Percentiles rank a stretch among this genome's conserved stretches.
phyloP scores from a whole-genome alignment of 176 grass and related monocot genomes.

The Musa troglodytarum region DNA sequence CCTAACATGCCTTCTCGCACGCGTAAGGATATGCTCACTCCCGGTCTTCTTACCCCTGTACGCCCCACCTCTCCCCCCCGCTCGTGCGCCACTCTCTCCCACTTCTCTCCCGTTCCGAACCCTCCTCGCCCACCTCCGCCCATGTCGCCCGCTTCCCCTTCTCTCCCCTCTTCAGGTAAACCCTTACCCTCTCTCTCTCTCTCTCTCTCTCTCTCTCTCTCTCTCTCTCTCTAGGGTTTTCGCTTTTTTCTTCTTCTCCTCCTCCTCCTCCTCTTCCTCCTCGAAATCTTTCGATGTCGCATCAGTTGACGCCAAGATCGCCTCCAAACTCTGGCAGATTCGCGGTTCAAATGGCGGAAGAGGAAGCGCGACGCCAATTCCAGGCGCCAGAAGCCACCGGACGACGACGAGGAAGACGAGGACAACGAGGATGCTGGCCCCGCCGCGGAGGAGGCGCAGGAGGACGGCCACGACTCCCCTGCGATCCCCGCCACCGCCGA shows the following conservation, averaged over 20 bases:
- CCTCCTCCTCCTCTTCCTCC: not conserved
- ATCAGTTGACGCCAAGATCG: constrained; percentile 20
- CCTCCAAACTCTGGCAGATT: constrained; percentile 43
- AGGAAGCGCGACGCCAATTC: constrained; percentile 65
- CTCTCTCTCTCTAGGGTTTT: not conserved
- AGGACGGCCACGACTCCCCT: constrained; percentile 19
- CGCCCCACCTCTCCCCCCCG: constrained; percentile 6
- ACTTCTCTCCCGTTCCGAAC: constrained; percentile 10
- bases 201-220: not conserved
- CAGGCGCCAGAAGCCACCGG: constrained; percentile 30
- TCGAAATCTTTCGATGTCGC: constrained; percentile 3
- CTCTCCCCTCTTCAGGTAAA: constrained; percentile 66
- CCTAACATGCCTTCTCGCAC: not conserved
- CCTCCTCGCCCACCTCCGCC: not conserved
- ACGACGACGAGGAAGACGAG: constrained; percentile 35
- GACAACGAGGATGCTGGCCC: constrained; percentile 19
- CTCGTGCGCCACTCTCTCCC: constrained; percentile 23
- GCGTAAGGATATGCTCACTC: not conserved
- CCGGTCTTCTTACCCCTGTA: not conserved
- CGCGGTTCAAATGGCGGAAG: constrained; percentile 80
- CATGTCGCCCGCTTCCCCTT: constrained; percentile 50
- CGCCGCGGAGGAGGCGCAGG: constrained; percentile 18
- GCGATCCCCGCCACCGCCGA: constrained; percentile 25
- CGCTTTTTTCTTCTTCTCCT: not conserved
- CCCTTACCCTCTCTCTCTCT: not conserved